Base-by-base conservation (phyloP, 2,329 filamentous ascomycete genomes). In the Graphilbum sp. region DNA sequence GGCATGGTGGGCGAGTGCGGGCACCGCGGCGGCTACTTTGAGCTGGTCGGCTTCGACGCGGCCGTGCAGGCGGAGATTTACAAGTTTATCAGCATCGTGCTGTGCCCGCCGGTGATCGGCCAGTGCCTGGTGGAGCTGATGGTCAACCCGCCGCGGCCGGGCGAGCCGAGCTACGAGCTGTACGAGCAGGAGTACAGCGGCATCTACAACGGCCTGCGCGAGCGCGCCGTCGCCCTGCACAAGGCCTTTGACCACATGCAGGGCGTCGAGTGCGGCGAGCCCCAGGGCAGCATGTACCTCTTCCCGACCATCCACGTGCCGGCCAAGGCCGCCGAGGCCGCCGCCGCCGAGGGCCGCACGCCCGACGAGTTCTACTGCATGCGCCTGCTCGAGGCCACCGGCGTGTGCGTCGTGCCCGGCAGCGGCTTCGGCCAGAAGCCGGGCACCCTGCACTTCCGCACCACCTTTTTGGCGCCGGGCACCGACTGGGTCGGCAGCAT, bases 1-100 rank as follows among this genome's bases (percentile, higher is more conserved):
- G 90, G 90, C 52, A 96, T 98, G 87, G 83, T 95, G 9, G 90
- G 90, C 54, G 90, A 98, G 66, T 98, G 90, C 57, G 90, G 90
- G 37, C 90, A 98, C 66, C 83, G 90, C 46, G 90, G 88, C 49
- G 90, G 90, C 39, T 98, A 93, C 70, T 96, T 96, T 54, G 90
- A 98, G 68, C 76, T 98, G 41, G 74, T 87, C 42, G 84, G 84
- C 49, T 95, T 98, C 58, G 76, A 93, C 55, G 62, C 73, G 11
- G 69, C 81, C 52, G 90, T 98, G 47, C 79, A 83, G 53, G 83
- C 79, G 47, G 79, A 96, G 65, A 87, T 98, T 59, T 96, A 96
- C 75, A 98, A 98, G 66, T 94, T 94, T 57, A 81, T 96, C 54
- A 90, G 81, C 57, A 96, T 98, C 64, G 88, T 83, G 64, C 78